These are phyloP conservation scores for Pleoardoris graminearum DNA, from an alignment of 2,329 filamentous ascomycete genomes.

Conservation along the genomic window DNA sequence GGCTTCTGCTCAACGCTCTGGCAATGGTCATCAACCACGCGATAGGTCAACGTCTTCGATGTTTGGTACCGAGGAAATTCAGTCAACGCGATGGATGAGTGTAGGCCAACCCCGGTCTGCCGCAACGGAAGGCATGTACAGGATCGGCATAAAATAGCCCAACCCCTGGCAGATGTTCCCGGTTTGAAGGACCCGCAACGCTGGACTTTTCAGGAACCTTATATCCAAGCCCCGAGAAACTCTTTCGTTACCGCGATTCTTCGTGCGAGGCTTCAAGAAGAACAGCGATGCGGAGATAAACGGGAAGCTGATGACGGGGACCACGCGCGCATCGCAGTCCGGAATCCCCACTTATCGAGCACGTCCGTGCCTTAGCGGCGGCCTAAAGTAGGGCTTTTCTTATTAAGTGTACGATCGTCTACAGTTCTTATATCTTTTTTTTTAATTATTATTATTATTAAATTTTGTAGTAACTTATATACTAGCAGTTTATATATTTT, in stretches of 20 bases:
- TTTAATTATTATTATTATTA: too few relatives aligned
- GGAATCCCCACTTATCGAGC: background rate
- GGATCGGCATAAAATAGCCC: slow-evolving; percentile 42
- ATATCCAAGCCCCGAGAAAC: slow-evolving; percentile 28
- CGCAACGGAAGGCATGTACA: slow-evolving; percentile 28
- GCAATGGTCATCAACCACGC: too few relatives aligned
- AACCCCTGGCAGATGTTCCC: slow-evolving; percentile 39
- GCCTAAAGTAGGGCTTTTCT: too few relatives aligned
- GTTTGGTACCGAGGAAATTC: too few relatives aligned
- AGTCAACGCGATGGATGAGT: too few relatives aligned
- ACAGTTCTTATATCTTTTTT: too few relatives aligned
- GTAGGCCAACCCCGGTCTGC: slow-evolving; percentile 18
- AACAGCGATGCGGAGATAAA: background rate
- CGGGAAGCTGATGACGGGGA: background rate
- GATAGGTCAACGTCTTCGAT: too few relatives aligned
- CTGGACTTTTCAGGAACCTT: slow-evolving; percentile 28
- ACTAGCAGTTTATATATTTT: too few relatives aligned
- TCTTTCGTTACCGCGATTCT: background rate
- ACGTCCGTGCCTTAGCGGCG: too few relatives aligned
- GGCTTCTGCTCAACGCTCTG: too few relatives aligned
- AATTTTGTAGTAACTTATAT: too few relatives aligned
- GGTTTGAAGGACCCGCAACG: slow-evolving; percentile 38
- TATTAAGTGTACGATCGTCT: too few relatives aligned
- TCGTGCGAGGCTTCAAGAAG: background rate
- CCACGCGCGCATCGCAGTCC: slow-evolving; percentile 3